Base-by-base conservation (phyloP, 495 filamentous ascomycete genomes). In the Talaromyces nanjingensis region DNA sequence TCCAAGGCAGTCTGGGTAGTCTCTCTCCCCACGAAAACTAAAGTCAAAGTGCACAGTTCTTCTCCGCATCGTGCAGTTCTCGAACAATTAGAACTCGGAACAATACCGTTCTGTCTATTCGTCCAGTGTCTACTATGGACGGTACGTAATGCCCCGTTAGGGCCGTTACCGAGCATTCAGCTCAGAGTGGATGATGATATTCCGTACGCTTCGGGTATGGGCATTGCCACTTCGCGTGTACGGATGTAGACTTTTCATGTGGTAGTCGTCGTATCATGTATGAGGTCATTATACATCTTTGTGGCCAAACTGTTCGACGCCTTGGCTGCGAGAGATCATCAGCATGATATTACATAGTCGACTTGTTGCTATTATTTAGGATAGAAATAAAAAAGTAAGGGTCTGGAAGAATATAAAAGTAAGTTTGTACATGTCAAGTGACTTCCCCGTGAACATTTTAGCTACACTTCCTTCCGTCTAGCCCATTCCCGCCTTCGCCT, bases 1-100 rank as follows among this genome's bases (percentile, higher is more conserved):
- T 60, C 33, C 59, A 60, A 22, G 22, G 31, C 20, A 20, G 29
- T 5, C 45, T 25, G 24, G 58, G 6, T 22, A 45, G n/a, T 20
- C 18, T 24, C 29, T 16, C 22, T 22, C 59, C 59, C 59, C 59
- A 47, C 59, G 59, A 60, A 60, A 60, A 59, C 56, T 37, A 45
- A 27, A 18, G 9, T 27, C 18, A 12, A 27, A 56, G 3, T 39
- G 34, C 34, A 42, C 25, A n/a, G 6, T 7, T 18, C 37, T 58
- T 58, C 55, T 58, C 55, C 55, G 55, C 55, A 58, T 25, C 25
- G 18, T 1, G 2, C 49, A 11, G 49, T 53, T 20, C 18, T 20
- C 49, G 7, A 25, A 20, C 22, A 14, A 53, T 3, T 25, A 9
- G 49, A 14, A 53, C n/a, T 8, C 49, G 37, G 37, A 42, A 42